Conservation (phyloP, 805 yeast genomes). For the Candida loeiensis region DNA sequence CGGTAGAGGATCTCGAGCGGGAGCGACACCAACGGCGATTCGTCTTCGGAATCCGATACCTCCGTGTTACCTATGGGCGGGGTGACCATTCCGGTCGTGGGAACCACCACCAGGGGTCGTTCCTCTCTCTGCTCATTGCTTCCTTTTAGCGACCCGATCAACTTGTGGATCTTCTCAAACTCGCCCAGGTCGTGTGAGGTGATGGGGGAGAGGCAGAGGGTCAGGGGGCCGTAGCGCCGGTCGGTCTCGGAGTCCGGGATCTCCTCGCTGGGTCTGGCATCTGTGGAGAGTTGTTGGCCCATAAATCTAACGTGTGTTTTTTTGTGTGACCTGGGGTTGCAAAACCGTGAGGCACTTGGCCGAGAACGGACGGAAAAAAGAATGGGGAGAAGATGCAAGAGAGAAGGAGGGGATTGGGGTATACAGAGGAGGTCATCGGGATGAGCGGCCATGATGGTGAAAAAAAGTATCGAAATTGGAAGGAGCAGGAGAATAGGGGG, state of each 20-base stretch:
- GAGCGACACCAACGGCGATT: slow-evolving; percentile 25
- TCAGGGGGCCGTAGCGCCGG: slow-evolving; percentile 8
- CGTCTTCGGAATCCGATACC: slow-evolving; percentile 1
- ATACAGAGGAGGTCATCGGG: too few relatives aligned
- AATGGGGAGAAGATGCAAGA: too few relatives aligned
- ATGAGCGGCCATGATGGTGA: too few relatives aligned
- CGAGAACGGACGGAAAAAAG: slow-evolving; percentile 4
- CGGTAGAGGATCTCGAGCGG: slow-evolving; percentile 57
- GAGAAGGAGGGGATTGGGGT: too few relatives aligned
- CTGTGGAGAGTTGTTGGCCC: slow-evolving; percentile 8
- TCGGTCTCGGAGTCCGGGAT: slow-evolving; percentile 2
- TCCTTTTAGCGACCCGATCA: slow-evolving; percentile 1
- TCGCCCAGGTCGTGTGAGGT: slow-evolving; percentile 7
- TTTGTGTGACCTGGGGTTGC: slow-evolving; percentile 3
- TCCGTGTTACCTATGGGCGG: slow-evolving; percentile 3
- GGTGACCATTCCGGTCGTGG: slow-evolving; percentile 6
- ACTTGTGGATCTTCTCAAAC: slow-evolving; percentile 1
- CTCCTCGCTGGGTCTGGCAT: background rate
- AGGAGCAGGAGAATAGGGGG: too few relatives aligned
- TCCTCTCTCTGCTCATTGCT: background rate
- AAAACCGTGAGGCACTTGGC: slow-evolving; percentile 5
- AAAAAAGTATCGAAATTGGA: too few relatives aligned
- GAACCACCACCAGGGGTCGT: slow-evolving; percentile 1
- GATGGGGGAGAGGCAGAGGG: slow-evolving; percentile 10
- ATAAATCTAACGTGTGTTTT: slow-evolving; percentile 1